Conservation (phyloP, 139 green algal genomes). For the Deuterostichococcus epilithicus region DNA sequence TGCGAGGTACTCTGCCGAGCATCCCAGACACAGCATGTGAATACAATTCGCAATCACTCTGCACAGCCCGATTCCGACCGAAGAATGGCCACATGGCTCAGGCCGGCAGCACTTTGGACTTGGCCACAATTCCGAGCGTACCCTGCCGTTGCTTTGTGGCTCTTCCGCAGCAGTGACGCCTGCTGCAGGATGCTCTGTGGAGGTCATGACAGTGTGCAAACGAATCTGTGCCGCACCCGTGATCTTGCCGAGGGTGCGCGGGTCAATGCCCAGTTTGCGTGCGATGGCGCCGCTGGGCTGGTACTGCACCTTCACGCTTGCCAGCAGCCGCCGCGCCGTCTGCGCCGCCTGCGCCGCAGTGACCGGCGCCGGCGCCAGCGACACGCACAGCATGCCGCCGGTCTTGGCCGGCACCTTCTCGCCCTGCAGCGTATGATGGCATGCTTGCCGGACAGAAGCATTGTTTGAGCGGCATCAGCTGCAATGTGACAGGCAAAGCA, state of each 20-base stretch:
- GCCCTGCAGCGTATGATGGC: conserved; percentile 1
- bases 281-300: conserved; percentile 43
- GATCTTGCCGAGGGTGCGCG: conserved; percentile 62
- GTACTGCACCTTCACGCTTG: conserved; percentile 41
- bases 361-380: conserved; percentile 23
- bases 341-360: conserved; percentile 16
- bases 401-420: conserved; percentile 8
- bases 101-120: no score
- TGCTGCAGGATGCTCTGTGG: no score
- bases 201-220: background rate
- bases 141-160: no score
- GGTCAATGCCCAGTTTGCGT: conserved; percentile 39
- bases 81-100: no score
- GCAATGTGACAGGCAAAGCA: no score
- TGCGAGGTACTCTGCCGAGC: no score
- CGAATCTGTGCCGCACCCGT: conserved; percentile 28
- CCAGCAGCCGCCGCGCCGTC: conserved; percentile 37
- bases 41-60: no score
- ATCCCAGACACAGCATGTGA: no score
- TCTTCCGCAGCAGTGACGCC: no score
- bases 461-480: no score
- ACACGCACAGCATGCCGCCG: conserved; percentile 25
- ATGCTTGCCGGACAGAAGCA: background rate
- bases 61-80: no score
- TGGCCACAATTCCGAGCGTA: no score